Evolutionary conservation across 257 asterid species (phyloP).

Genomic region (Gardenia jasminoides): DNA sequence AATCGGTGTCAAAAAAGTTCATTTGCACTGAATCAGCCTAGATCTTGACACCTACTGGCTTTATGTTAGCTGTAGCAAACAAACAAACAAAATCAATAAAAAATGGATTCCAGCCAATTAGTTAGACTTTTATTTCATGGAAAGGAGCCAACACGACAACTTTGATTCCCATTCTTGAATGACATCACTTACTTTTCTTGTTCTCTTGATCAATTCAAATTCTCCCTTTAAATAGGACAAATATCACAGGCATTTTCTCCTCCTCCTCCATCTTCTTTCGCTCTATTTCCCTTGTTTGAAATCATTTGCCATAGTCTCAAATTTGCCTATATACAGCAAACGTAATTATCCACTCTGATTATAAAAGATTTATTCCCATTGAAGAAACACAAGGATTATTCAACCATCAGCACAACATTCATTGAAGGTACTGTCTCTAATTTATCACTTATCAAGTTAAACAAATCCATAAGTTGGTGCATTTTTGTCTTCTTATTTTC

Average conservation of each 20-base stretch:
- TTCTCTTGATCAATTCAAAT: neutral
- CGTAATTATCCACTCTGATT: neutral
- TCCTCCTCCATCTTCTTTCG: neutral
- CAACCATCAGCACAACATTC: neutral
- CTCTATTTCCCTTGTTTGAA: neutral
- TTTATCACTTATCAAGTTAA: neutral
- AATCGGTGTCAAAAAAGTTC: too few species aligned
- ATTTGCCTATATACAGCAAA: neutral
- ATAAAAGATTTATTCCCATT: neutral
- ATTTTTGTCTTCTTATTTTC: neutral
- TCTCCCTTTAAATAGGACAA: neutral
- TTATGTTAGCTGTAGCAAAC: neutral
- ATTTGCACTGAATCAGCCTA: neutral
- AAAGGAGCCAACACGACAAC: neutral
- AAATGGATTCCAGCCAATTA: conserved; percentile 1
- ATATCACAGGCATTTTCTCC: neutral
- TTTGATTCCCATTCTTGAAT: neutral
- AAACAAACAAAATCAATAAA: neutral
- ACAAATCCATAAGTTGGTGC: neutral
- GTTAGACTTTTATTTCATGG: neutral
- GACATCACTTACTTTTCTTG: neutral
- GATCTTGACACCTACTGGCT: neutral
- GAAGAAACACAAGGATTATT: neutral
- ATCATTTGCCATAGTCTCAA: neutral
- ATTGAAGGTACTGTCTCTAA: neutral